Percentiles rank a stretch among this genome's conserved stretches.
Evolutionary conservation across 164 flowering plant species (phyloP).

Genomic region (Santalum album): DNA sequence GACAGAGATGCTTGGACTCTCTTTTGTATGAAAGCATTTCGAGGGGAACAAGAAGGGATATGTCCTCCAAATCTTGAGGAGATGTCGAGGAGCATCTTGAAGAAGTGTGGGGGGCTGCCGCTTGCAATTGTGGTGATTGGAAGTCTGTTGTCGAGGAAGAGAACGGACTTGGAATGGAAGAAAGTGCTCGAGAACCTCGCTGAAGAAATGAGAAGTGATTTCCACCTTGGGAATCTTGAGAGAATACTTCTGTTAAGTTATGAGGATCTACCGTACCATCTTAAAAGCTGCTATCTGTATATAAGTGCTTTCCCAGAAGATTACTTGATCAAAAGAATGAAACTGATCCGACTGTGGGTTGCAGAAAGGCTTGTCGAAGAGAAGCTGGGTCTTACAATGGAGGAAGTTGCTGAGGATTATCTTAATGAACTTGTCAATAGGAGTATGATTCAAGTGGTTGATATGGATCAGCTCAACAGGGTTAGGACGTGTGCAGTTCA

Average conservation of each 20-base stretch:
- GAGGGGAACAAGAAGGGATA: neutral
- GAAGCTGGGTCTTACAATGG: constrained; percentile 8
- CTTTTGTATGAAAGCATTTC: constrained; percentile 14
- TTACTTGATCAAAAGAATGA: neutral
- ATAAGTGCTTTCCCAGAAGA: constrained; percentile 16
- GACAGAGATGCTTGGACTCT: constrained; percentile 7
- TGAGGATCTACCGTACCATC: constrained; percentile 10
- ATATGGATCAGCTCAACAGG: constrained; percentile 8
- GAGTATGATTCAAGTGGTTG: constrained; percentile 10
- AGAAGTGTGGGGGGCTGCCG: constrained; percentile 20
- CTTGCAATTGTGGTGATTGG: constrained; percentile 21
- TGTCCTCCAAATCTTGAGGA: constrained; percentile 13
- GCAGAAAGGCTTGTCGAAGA: constrained; percentile 23
- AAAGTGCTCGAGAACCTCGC: constrained; percentile 7
- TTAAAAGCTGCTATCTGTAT: constrained; percentile 12
- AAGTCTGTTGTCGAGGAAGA: constrained; percentile 12
- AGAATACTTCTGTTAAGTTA: constrained; percentile 11
- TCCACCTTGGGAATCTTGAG: neutral
- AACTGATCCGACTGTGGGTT: constrained; percentile 12
- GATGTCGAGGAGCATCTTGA: constrained; percentile 7
- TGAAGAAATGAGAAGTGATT: neutral
- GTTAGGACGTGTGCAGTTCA: constrained; percentile 12
- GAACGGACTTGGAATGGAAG: constrained; percentile 9
- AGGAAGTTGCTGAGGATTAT: constrained; percentile 19
- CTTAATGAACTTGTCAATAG: constrained; percentile 13